A percentile compares a stretch with the other conserved stretches of the same genome.
These are phyloP conservation scores for Bacidia rubella DNA, from an alignment of 495 filamentous ascomycete species.

Conservation along the genomic window DNA sequence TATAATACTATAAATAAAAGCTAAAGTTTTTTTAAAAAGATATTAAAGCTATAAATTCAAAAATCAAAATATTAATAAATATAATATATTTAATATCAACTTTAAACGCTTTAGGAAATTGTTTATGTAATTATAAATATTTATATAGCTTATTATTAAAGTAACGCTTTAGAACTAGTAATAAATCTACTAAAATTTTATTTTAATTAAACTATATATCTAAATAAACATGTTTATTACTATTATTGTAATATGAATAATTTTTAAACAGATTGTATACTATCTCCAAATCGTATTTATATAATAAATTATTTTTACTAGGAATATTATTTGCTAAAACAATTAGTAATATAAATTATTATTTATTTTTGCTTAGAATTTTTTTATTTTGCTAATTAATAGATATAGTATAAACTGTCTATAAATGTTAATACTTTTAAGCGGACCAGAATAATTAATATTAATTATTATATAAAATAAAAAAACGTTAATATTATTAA, in stretches of 20 bases:
- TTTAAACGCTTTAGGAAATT: too few species aligned
- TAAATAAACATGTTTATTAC: background rate
- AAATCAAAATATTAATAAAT: background rate
- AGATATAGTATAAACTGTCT: too few species aligned
- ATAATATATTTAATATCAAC: too few species aligned
- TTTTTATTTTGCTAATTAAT: too few species aligned
- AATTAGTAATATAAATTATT: too few species aligned
- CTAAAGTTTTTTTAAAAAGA: background rate
- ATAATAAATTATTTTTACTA: background rate
- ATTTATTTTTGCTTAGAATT: too few species aligned
- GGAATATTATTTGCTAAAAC: too few species aligned
- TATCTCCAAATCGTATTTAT: background rate
- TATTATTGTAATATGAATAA: too few species aligned
- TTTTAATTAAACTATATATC: background rate
- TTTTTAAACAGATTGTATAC: background rate
- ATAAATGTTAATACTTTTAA: too few species aligned
- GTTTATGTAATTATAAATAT: too few species aligned
- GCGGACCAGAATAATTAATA: background rate
- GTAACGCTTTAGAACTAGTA: too few species aligned
- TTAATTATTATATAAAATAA: background rate
- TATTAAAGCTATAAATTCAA: background rate
- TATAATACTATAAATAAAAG: constrained; percentile 2
- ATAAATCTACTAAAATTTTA: too few species aligned
- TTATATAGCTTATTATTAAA: background rate
- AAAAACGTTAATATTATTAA: background rate